Evolutionary conservation across 2,329 filamentous ascomycete species (phyloP), one percentile per base, ranked within the genome.

Genomic region (Cladosporium sp.): DNA sequence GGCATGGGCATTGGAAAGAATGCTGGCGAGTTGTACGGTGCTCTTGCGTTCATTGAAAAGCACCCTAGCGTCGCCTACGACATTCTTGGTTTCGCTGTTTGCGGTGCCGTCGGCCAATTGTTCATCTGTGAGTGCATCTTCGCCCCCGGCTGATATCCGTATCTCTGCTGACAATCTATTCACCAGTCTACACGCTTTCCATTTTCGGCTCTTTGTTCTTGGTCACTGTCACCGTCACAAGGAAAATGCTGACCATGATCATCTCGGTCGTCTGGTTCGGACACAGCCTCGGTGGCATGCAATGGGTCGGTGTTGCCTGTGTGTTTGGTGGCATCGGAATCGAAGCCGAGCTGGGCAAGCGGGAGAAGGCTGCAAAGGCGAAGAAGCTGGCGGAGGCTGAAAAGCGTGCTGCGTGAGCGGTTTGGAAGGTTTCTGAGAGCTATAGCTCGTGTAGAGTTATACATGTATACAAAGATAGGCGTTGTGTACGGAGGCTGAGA

Each of bases 201-300:
- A 89, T 88, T 43, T 99, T 97, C 73, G 93, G 88, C 8, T 93
- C 87, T 8, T 80, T 99, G 43, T 79, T 97, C 45, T 82, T 99
- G 43, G 92, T 97, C 38, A 97, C 93, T 4, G 91, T 99, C 2
- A 99, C 90, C 2, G 93, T 99, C 40, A 99, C 93, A 40, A 81
- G 93, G 65, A 99, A 99, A 76, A 99, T 99, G 93, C 81, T 97
- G 68, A 97, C 92, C 59, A 99, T 99, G 93, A 89, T 97, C 54
- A 78, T 97, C 45, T 96, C 89, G 48, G 93, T 99, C 22, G 76
- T 97, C 54, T 90, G 89, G 73, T 99, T 97, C 68, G 93, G 93
- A 22, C 93, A 99, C 70, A 82, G 80, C 56, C 79, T 99, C 43
- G 87, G 82, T 22, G 73, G 76, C n/a, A 95, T 92, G 79, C 93